phyloP scores from a whole-genome alignment of 1,139 yeast species.

The Hanseniaspora uvarum region DNA sequence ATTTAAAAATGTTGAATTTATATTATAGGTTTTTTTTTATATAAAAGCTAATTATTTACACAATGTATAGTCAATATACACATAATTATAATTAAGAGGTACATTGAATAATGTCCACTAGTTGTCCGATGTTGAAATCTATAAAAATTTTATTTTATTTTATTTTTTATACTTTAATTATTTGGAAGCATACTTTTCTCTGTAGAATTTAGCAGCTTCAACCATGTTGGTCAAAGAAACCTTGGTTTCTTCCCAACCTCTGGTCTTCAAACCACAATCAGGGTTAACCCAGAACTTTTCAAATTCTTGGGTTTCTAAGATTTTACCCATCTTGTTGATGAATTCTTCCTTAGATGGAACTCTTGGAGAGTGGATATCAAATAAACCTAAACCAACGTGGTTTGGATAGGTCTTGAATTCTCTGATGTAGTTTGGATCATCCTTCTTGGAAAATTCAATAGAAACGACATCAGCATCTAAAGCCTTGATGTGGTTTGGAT shows the following conservation, averaged over 20 bases:
- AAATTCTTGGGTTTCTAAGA: conserved; percentile 93
- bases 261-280: conserved; percentile 98
- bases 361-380: conserved; percentile 99
- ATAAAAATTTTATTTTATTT: background rate
- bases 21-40: background rate
- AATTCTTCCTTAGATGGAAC: conserved; percentile 96
- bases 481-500: conserved; percentile 98
- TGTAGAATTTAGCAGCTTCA: conserved; percentile 93
- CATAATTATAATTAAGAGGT: background rate
- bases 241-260: conserved; percentile 89
- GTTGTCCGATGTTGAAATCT: conserved; percentile 18
- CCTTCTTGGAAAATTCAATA: conserved; percentile 98
- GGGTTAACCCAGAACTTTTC: conserved; percentile 99
- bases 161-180: conserved; percentile 14
- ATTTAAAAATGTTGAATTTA: background rate
- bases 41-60: background rate
- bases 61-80: background rate
- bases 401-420: conserved; percentile 97
- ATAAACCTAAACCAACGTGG: conserved; percentile 98
- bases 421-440: conserved; percentile 93
- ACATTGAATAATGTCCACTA: background rate
- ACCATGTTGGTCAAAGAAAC: conserved; percentile 94
- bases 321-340: conserved; percentile 83
- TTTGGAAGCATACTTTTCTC: conserved; percentile 44
- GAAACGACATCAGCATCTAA: conserved; percentile 99